phyloP scores from a whole-genome alignment of 2,329 filamentous ascomycete species.

The Alternaria angustiovoidea region DNA sequence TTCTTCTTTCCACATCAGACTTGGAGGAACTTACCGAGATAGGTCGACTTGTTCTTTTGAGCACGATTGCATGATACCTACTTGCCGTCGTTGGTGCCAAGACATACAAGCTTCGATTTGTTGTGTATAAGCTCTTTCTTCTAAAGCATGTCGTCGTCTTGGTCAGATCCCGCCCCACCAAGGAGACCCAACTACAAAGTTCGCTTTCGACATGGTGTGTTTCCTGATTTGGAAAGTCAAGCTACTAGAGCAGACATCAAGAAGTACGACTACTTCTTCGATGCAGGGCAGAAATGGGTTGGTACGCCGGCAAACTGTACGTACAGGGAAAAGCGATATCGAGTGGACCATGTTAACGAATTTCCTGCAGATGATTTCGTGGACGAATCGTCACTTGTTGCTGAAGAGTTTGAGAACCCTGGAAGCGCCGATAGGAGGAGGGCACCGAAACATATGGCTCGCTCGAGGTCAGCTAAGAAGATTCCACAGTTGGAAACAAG shows the following conservation, averaged over 20 bases:
- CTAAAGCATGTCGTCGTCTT: background rate
- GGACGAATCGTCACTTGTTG: slow-evolving; percentile 25
- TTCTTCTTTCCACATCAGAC: background rate
- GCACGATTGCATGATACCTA: background rate
- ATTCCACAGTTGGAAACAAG: background rate
- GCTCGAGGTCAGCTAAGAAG: slow-evolving; percentile 4
- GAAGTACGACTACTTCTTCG: slow-evolving; percentile 38
- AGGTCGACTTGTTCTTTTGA: background rate
- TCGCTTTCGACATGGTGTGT: slow-evolving; percentile 32
- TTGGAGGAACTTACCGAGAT: background rate
- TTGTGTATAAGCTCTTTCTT: slow-evolving; percentile 1
- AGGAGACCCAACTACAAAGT: slow-evolving; percentile 29
- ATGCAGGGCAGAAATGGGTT: slow-evolving; percentile 24
- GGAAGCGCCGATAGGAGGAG: background rate
- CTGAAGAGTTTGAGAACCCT: slow-evolving; percentile 16
- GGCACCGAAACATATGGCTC: slow-evolving; percentile 7
- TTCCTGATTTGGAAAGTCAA: slow-evolving; percentile 21
- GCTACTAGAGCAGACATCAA: slow-evolving; percentile 33
- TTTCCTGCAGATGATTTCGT: slow-evolving; percentile 25
- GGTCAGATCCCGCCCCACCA: slow-evolving; percentile 4
- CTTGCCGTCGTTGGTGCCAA: background rate
- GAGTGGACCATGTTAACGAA: slow-evolving; percentile 1
- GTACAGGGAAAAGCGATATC: background rate
- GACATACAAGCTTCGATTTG: background rate
- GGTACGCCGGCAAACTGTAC: slow-evolving; percentile 22